phyloP scores from a whole-genome alignment of 2,329 filamentous ascomycete genomes.

The Alternaria triticina region DNA sequence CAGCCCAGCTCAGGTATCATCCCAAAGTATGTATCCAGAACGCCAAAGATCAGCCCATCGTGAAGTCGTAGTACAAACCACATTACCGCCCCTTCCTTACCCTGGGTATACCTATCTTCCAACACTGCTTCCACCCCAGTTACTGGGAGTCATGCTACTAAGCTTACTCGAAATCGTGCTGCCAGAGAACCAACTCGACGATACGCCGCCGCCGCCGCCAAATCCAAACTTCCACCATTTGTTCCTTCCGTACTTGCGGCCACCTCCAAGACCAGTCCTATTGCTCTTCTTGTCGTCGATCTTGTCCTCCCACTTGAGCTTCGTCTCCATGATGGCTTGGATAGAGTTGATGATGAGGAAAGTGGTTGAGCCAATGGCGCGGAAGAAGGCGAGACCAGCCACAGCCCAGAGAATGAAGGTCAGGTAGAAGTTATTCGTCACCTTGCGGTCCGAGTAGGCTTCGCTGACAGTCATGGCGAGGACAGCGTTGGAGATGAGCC shows the following conservation, averaged over 20 bases:
- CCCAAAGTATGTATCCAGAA: slow-evolving; percentile 8
- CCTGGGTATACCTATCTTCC: slow-evolving; percentile 14
- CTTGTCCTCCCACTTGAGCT: slow-evolving; percentile 64
- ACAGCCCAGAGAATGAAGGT: slow-evolving; percentile 94
- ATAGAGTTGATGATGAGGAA: slow-evolving; percentile 86
- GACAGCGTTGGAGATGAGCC: slow-evolving; percentile 91
- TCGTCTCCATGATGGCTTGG: slow-evolving; percentile 85
- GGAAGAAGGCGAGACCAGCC: slow-evolving; percentile 83
- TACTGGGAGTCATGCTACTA: slow-evolving; percentile 40
- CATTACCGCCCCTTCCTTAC: slow-evolving; percentile 1
- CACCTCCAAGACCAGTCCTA: slow-evolving; percentile 36
- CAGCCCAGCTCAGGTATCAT: slow-evolving; percentile 11
- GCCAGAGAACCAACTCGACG: slow-evolving; percentile 46
- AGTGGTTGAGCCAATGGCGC: slow-evolving; percentile 79
- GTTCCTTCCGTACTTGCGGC: slow-evolving; percentile 22
- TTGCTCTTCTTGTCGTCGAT: slow-evolving; percentile 38
- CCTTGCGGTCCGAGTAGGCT: slow-evolving; percentile 73
- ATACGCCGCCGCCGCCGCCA: slow-evolving; percentile 34
- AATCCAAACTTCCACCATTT: slow-evolving; percentile 35
- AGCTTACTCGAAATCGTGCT: slow-evolving; percentile 48
- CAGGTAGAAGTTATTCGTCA: slow-evolving; percentile 87
- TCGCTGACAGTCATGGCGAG: slow-evolving; percentile 93
- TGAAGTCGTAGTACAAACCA: slow-evolving; percentile 5
- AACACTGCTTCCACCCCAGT: slow-evolving; percentile 42
- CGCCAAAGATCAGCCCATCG: slow-evolving; percentile 5